phyloP scores from a whole-genome alignment of 2,329 filamentous ascomycete species.

The Pestalotiopsis fici region DNA sequence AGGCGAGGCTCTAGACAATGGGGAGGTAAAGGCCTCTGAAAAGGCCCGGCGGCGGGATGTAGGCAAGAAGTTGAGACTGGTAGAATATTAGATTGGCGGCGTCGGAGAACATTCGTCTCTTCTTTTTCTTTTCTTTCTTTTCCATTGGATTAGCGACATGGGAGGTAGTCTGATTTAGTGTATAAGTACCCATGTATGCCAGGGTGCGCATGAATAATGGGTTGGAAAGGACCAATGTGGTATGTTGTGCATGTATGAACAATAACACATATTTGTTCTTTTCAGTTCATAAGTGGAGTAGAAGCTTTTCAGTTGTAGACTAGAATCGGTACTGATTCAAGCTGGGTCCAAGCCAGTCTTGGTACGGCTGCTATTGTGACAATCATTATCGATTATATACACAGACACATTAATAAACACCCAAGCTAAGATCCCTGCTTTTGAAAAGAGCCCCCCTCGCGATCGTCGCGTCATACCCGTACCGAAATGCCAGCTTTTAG shows the following conservation, averaged over 20 bases:
- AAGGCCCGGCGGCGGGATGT: constrained; percentile 67
- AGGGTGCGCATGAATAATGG: too few species aligned
- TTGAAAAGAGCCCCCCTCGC: neutral
- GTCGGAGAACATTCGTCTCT: neutral
- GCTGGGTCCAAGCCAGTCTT: neutral
- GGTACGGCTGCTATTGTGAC: neutral
- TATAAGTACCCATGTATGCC: neutral
- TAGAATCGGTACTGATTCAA: neutral
- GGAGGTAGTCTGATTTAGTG: neutral
- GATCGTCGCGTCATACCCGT: neutral
- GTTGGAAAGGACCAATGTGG: too few species aligned
- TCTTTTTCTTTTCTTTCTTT: constrained; percentile 1
- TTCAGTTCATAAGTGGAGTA: too few species aligned
- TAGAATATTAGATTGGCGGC: constrained; percentile 59
- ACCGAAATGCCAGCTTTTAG: neutral
- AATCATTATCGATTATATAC: neutral
- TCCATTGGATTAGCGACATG: neutral
- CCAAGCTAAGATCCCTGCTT: neutral
- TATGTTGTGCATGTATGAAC: neutral
- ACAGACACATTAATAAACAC: neutral
- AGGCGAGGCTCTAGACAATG: constrained; percentile 52
- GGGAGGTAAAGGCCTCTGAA: constrained; percentile 57
- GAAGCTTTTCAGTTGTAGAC: too few species aligned
- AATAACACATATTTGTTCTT: neutral
- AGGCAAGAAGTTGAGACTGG: constrained; percentile 71